A percentile compares a stretch with the other conserved stretches of the same genome.
These are phyloP conservation scores for Trametes hirsuta DNA, from an alignment of 1,284 basidiomycete species.

Conservation along the genomic window DNA sequence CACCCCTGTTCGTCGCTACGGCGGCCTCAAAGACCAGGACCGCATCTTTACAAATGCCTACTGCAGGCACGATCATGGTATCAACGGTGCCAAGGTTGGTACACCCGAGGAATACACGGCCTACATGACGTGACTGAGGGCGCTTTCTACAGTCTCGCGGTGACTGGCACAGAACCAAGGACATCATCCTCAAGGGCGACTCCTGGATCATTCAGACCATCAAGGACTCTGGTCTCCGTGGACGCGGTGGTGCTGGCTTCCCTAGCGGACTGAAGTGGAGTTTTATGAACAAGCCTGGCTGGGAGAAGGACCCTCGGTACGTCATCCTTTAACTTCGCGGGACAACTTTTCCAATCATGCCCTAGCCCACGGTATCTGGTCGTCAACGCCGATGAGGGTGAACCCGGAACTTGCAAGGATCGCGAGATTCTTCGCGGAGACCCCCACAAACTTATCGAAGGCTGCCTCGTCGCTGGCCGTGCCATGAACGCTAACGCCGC, in stretches of 20 bases:
- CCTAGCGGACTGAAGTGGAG: conserved; percentile 98
- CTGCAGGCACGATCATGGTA: conserved; percentile 82
- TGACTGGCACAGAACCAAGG: conserved; percentile 98
- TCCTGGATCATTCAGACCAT: conserved; percentile 97
- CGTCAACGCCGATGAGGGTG: conserved; percentile 98
- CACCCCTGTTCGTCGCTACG: conserved; percentile 84
- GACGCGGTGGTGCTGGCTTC: conserved; percentile 97
- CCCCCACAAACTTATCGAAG: conserved; percentile 98
- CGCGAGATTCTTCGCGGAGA: conserved; percentile 98
- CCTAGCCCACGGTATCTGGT: conserved; percentile 91
- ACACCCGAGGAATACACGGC: background rate
- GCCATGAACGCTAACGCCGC: conserved; percentile 97
- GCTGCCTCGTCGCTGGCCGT: conserved; percentile 96
- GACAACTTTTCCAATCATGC: background rate
- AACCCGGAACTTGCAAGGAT: conserved; percentile 99
- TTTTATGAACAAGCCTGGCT: conserved; percentile 99
- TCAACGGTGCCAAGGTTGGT: conserved; percentile 85
- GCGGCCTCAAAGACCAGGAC: conserved; percentile 93
- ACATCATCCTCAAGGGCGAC: conserved; percentile 94
- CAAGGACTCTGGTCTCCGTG: conserved; percentile 95
- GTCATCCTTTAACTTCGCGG: conserved; percentile 21
- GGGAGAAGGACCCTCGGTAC: conserved; percentile 92
- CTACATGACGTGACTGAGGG: conserved; percentile 13
- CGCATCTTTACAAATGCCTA: conserved; percentile 91
- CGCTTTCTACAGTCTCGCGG: conserved; percentile 72